Evolutionary conservation across 2,329 filamentous ascomycete species (phyloP), one percentile per base, ranked within the genome.

Genomic region (Chaetomium strumarium): DNA sequence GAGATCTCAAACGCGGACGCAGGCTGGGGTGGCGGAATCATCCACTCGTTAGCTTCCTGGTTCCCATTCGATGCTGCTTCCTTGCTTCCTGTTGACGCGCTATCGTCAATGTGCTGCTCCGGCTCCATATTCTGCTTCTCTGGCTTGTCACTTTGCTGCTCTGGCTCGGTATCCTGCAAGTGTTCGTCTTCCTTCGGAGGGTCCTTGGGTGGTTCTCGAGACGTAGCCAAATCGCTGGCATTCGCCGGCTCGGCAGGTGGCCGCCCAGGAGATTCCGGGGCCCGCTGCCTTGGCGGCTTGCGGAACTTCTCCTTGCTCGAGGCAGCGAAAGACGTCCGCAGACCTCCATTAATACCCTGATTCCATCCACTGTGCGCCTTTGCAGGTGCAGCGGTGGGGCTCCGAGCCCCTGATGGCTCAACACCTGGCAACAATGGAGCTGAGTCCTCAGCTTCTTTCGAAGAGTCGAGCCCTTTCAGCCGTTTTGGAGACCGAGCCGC

Each of bases 251-350:
- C 38, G 9, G 38, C 16, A 13, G 37, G 6, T n/a, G 49, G 37
- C 40, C 40, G 42, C 8, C n/a, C 14, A 9, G 49, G 46, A 5
- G 40, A 44, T 44, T 45, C 39, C 3, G 46, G 38, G 20, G 43
- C 34, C 19, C 24, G 47, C 24, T 43, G 38, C 7, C 20, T 39
- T 5, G 42, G 17, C 17, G 41, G 43, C 24, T 52, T 51, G 33
- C 40, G 36, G 37, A 29, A 13, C 16, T 36, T 49, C 33, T 46
- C 49, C 45, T 51, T 55, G 30, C 16, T 44, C 34, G 43, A 13
- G 11, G 49, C 36, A 4, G 52, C 60, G 46, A 66, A 66, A 3
- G 64, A 65, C 4, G 58, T 65, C 36, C 64, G 57, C 46, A 66
- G 34, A 8, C 63, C 60, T 29, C 57, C 53, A 44, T 47, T 59